A percentile compares a stretch with the other conserved stretches of the same genome.
Evolutionary conservation across 768 basidiomycete genomes (phyloP).

Genomic region (Termitomyces sp.): DNA sequence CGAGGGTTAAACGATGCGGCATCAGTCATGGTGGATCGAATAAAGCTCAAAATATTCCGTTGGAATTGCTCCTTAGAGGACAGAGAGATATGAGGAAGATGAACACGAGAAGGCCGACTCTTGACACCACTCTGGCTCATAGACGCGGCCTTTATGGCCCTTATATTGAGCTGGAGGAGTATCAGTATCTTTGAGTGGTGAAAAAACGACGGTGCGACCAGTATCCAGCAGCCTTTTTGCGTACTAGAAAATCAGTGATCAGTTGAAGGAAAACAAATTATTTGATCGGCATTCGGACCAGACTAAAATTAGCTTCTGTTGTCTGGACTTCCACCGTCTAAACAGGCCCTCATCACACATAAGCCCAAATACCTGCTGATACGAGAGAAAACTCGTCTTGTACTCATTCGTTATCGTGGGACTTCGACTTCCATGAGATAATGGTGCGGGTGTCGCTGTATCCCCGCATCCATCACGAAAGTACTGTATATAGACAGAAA

Average conservation of each 20-base stretch:
- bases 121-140: constrained; percentile 9
- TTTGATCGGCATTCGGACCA: constrained; percentile 3
- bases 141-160: constrained; percentile 12
- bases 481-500: too few relatives aligned
- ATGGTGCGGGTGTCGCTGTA: neutral
- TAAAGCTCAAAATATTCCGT: constrained; percentile 47
- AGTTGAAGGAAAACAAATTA: neutral
- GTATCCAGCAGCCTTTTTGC: neutral
- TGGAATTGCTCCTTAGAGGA: constrained; percentile 52
- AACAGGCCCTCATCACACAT: too few relatives aligned
- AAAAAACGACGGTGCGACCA: neutral
- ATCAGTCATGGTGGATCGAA: constrained; percentile 46
- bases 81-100: constrained; percentile 41
- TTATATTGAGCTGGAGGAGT: neutral
- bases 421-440: neutral
- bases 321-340: neutral
- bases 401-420: neutral
- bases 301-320: neutral
- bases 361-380: too few relatives aligned
- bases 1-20: constrained; percentile 23
- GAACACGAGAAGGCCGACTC: constrained; percentile 24
- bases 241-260: neutral
- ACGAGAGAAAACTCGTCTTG: neutral
- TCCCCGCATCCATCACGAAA: neutral
- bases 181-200: constrained; percentile 4